These are phyloP conservation scores for Thoreauomyces humboldtii DNA, from an alignment of 192 early-diverging fungal species.

Conservation along the genomic window DNA sequence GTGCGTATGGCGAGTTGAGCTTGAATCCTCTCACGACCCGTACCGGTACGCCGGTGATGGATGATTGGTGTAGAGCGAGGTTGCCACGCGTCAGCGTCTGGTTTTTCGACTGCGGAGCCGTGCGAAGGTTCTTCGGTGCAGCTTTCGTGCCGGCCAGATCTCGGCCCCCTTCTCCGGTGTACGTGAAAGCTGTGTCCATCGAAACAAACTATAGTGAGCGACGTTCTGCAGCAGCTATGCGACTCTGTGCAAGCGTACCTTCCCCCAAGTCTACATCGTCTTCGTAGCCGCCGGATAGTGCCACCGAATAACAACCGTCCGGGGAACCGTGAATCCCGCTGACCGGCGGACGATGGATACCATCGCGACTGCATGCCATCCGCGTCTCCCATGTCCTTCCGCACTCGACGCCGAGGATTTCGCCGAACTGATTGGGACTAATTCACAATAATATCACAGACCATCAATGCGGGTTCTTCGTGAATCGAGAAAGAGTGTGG, in stretches of 20 bases:
- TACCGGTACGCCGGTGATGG: conserved; percentile 31
- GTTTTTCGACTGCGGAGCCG: conserved; percentile 50
- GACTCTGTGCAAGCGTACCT: too few relatives aligned
- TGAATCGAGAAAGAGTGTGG: too few relatives aligned
- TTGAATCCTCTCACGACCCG: conserved; percentile 24
- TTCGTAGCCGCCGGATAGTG: conserved; percentile 61
- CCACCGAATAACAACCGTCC: conserved; percentile 58
- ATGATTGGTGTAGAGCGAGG: conserved; percentile 55
- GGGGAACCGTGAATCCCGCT: conserved; percentile 59
- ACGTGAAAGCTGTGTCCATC: conserved; percentile 61
- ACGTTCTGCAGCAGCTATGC: too few relatives aligned
- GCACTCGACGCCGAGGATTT: not conserved
- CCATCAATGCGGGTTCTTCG: too few relatives aligned
- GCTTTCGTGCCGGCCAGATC: conserved; percentile 42
- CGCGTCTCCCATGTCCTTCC: conserved; percentile 8
- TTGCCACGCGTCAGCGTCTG: conserved; percentile 62
- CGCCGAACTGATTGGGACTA: too few relatives aligned
- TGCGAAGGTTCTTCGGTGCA: conserved; percentile 51
- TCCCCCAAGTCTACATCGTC: conserved; percentile 64
- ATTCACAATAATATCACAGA: too few relatives aligned
- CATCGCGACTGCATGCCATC: not conserved
- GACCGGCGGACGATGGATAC: conserved; percentile 53
- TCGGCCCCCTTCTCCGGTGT: conserved; percentile 68
- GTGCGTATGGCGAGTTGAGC: not conserved
- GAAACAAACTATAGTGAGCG: too few relatives aligned